phyloP scores from a whole-genome alignment of 202 grass and related monocot genomes.

The Elaeis oleifera region DNA sequence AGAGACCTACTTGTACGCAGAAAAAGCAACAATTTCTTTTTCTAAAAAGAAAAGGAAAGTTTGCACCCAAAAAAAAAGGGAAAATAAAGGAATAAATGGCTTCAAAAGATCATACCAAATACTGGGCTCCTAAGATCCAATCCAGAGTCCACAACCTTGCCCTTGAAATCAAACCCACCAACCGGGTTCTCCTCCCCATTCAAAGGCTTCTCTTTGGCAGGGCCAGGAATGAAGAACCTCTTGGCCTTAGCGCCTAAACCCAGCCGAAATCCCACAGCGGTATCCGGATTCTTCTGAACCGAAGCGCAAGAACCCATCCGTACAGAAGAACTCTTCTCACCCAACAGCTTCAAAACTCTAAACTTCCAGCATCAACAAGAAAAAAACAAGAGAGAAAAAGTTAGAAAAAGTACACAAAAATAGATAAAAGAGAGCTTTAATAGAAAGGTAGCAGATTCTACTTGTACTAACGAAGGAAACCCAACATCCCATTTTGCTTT shows the following conservation, averaged over 20 bases:
- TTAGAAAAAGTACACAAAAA: neutral
- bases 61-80: neutral
- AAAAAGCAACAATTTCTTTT: no score
- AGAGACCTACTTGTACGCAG: no score
- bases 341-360: conserved; percentile 2
- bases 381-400: neutral
- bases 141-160: conserved; percentile 18
- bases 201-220: conserved; percentile 44
- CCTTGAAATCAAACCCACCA: conserved; percentile 31
- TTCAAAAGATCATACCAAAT: conserved; percentile 46
- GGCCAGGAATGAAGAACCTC: conserved; percentile 41
- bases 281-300: conserved; percentile 38
- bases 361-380: conserved; percentile 7
- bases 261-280: conserved; percentile 14
- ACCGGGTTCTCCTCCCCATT: conserved; percentile 31
- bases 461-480: conserved; percentile 10
- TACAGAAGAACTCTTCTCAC: neutral
- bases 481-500: conserved; percentile 13
- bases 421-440: neutral
- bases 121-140: conserved; percentile 31
- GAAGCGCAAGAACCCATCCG: conserved; percentile 90
- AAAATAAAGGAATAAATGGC: neutral
- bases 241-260: conserved; percentile 33
- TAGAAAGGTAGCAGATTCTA: conserved; percentile 8
- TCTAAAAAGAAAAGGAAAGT: neutral